phyloP scores from a whole-genome alignment of 441 rosid species.

The Corymbia calophylla region DNA sequence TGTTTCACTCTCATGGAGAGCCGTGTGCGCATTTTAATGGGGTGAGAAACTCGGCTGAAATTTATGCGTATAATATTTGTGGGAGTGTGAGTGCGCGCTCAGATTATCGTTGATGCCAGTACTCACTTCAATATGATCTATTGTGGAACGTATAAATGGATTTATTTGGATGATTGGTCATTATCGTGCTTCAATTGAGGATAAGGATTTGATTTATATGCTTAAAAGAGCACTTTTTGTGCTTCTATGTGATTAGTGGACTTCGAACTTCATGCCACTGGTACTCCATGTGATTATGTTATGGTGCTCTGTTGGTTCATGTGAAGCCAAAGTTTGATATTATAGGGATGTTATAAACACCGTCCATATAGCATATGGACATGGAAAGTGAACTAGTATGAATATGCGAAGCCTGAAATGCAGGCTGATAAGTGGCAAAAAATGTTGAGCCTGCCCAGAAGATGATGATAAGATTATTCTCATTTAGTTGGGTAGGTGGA shows the following conservation, averaged over 20 bases:
- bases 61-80: neutral
- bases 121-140: neutral
- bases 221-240: neutral
- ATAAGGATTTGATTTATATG: neutral
- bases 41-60: neutral
- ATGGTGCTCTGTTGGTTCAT: neutral
- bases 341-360: neutral
- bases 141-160: neutral
- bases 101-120: neutral
- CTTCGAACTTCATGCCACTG: neutral
- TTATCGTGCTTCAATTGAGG: neutral
- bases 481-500: neutral
- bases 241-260: neutral
- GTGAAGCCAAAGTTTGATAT: neutral
- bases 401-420: neutral
- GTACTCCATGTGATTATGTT: neutral
- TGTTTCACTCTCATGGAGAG: neutral
- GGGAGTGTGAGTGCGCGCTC: neutral
- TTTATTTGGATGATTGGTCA: neutral
- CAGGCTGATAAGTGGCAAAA: neutral
- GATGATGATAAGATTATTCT: neutral
- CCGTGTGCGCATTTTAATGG: neutral
- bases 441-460: neutral
- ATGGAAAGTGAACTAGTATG: neutral
- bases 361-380: neutral